Evolutionary conservation across 2,329 filamentous ascomycete species (phyloP).

Genomic region (Paecilomyces variotii): DNA sequence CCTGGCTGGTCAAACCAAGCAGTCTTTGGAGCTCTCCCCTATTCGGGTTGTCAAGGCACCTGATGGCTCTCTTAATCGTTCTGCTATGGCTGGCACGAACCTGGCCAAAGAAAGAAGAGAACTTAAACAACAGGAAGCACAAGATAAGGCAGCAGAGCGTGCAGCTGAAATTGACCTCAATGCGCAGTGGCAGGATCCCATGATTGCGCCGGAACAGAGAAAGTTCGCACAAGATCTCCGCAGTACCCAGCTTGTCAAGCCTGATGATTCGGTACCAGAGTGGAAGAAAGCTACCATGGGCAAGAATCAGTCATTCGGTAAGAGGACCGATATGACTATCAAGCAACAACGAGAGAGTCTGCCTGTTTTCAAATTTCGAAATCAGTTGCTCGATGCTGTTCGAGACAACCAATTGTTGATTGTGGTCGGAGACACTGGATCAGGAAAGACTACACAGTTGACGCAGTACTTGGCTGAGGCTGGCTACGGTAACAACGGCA

Average conservation of each 20-base stretch:
- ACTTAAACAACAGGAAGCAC: slow-evolving; percentile 76
- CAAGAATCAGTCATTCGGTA: slow-evolving; percentile 74
- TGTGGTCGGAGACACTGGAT: slow-evolving; percentile 94
- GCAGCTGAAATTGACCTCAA: slow-evolving; percentile 71
- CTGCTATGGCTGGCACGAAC: slow-evolving; percentile 85
- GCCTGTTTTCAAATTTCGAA: slow-evolving; percentile 82
- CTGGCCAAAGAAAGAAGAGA: slow-evolving; percentile 87
- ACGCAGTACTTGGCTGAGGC: slow-evolving; percentile 93
- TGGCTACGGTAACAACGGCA: slow-evolving; percentile 76
- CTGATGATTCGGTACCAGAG: slow-evolving; percentile 67
- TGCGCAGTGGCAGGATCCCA: slow-evolving; percentile 93
- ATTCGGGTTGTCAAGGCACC: slow-evolving; percentile 96
- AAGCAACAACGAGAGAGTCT: slow-evolving; percentile 88
- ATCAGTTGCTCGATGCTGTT: slow-evolving; percentile 80
- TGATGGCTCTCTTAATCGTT: slow-evolving; percentile 94
- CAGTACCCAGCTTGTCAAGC: slow-evolving; percentile 52
- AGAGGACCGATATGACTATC: slow-evolving; percentile 82
- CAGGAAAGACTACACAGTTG: slow-evolving; percentile 92
- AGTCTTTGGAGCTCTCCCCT: slow-evolving; percentile 86
- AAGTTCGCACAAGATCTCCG: slow-evolving; percentile 85
- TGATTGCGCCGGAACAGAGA: slow-evolving; percentile 75
- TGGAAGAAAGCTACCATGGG: slow-evolving; percentile 82
- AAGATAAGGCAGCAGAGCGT: slow-evolving; percentile 67
- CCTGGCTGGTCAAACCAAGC: slow-evolving; percentile 89
- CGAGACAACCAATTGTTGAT: slow-evolving; percentile 84